phyloP scores from a whole-genome alignment of 805 yeast species.

The Yamadazyma philogaea region DNA sequence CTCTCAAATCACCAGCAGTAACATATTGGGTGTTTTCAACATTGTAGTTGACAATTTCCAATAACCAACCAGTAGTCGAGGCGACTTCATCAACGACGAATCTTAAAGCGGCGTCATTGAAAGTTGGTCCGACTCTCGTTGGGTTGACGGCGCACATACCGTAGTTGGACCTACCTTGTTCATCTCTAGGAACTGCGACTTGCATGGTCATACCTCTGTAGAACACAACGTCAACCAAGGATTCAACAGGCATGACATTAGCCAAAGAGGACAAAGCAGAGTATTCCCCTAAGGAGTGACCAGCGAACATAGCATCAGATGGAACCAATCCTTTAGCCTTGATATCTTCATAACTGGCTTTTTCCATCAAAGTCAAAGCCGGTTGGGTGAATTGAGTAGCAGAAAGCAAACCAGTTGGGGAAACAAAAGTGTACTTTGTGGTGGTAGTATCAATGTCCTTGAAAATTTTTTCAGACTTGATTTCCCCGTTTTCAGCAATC shows the following conservation, averaged over 20 bases:
- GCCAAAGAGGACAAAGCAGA: slow-evolving; percentile 96
- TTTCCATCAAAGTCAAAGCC: slow-evolving; percentile 98
- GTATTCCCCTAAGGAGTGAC: slow-evolving; percentile 98
- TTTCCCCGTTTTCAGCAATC: slow-evolving; percentile 75
- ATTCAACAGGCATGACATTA: slow-evolving; percentile 98
- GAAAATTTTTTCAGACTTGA: slow-evolving; percentile 91
- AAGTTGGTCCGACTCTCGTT: slow-evolving; percentile 82
- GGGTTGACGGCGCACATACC: slow-evolving; percentile 99
- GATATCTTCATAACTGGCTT: slow-evolving; percentile 97
- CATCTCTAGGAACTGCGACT: slow-evolving; percentile 98
- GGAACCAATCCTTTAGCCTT: slow-evolving; percentile 94
- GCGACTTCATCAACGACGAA: slow-evolving; percentile 90
- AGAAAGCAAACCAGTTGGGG: slow-evolving; percentile 92
- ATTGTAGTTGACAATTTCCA: slow-evolving; percentile 96
- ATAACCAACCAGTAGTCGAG: slow-evolving; percentile 82
- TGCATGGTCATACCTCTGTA: slow-evolving; percentile 99
- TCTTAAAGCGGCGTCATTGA: slow-evolving; percentile 89
- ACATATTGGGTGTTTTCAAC: slow-evolving; percentile 98
- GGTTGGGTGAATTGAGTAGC: slow-evolving; percentile 99
- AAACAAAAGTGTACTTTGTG: slow-evolving; percentile 80
- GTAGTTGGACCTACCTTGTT: slow-evolving; percentile 91
- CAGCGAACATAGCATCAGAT: slow-evolving; percentile 91
- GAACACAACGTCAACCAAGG: slow-evolving; percentile 94
- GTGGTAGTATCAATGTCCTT: slow-evolving; percentile 82
- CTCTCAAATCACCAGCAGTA: slow-evolving; percentile 98